Conservation (phyloP, 2,329 filamentous ascomycete species). For the Cryphonectria parasitica region DNA sequence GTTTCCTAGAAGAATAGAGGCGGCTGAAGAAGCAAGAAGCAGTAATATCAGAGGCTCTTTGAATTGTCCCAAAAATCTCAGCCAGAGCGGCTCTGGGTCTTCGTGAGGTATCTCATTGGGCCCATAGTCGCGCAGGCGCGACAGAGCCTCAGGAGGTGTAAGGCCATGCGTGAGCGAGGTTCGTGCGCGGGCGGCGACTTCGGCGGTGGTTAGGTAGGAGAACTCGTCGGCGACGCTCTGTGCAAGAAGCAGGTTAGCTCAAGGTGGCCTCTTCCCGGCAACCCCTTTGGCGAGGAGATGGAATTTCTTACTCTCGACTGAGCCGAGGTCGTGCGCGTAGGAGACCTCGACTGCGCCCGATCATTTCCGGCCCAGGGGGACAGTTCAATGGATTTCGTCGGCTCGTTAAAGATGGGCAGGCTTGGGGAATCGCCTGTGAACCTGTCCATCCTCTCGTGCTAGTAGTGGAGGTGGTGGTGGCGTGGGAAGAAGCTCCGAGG, state of each 20-base stretch:
- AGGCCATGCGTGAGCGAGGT: slow-evolving; percentile 86
- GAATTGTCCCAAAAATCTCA: slow-evolving; percentile 95
- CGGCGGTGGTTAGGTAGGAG: slow-evolving; percentile 71
- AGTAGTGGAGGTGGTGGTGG: neutral
- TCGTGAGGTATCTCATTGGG: slow-evolving; percentile 95
- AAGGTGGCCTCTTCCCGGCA: neutral
- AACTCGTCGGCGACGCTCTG: slow-evolving; percentile 63
- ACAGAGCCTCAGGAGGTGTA: slow-evolving; percentile 77
- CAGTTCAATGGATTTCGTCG: slow-evolving; percentile 24
- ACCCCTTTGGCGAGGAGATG: slow-evolving; percentile 7
- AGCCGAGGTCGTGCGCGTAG: slow-evolving; percentile 54
- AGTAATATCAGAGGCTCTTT: slow-evolving; percentile 93
- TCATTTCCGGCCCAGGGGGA: slow-evolving; percentile 36
- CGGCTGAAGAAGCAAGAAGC: slow-evolving; percentile 83
- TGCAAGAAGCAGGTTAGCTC: slow-evolving; percentile 19
- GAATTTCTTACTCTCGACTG: slow-evolving; percentile 55
- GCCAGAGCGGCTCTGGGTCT: slow-evolving; percentile 89
- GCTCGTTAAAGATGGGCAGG: slow-evolving; percentile 29
- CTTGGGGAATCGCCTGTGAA: slow-evolving; percentile 28
- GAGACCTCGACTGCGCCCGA: slow-evolving; percentile 39
- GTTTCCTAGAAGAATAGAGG: slow-evolving; percentile 91
- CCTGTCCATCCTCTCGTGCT: slow-evolving; percentile 25
- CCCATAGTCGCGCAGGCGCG: slow-evolving; percentile 78
- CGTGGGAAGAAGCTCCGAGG: neutral
- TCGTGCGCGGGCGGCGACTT: slow-evolving; percentile 75